Evolutionary conservation across 257 asterid species (phyloP), one percentile per base, ranked within the genome.

Genomic region (Anisodus tanguticus): DNA sequence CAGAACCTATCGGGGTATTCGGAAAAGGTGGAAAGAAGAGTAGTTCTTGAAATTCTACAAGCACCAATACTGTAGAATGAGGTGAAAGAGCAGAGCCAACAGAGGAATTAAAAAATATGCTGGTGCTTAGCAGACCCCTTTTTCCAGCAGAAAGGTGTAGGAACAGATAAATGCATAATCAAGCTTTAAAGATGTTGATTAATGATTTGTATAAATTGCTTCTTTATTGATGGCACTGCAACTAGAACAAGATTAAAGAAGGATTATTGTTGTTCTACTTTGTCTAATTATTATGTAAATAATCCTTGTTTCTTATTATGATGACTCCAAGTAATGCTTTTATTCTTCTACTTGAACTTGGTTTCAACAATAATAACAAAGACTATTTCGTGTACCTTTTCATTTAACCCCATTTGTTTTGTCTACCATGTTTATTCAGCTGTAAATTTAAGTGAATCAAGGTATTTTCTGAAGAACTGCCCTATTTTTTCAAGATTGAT

Each of bases 1-100:
- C 97, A 1, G 82, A 85, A 22, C 95, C 95, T 1, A 86, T 90
- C 1, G 88, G 87, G 86, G 82, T 88, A 2, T 85, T 84, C 8
- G 80, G 88, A 26, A 79, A 83, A 0, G 84, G 45, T 51, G 92
- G 87, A 15, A 80, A 66, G 82, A 87, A 58, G 90, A 90, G 92
- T 87, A 92, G 92, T 62, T 82, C 89, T 77, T 93, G 85, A 66
- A 53, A 62, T 47, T 64, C 55, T 41, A 15, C 53, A 55, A 82
- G 41, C 45, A 41, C 22, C 22, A 41, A 7, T 10, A 37, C 5
- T 8, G 22, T 16, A 66, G 66, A 55, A 66, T 66, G 84, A 16
- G 47, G 78, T 63, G 64, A 8, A 39, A 68, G 9, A 69, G 55
- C 12, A 82, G n/a, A 3, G 66, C 2, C 8, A 26, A 51, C 58